Conservation (phyloP, 441 rosid species). For the Arabidopsis lyrata region DNA sequence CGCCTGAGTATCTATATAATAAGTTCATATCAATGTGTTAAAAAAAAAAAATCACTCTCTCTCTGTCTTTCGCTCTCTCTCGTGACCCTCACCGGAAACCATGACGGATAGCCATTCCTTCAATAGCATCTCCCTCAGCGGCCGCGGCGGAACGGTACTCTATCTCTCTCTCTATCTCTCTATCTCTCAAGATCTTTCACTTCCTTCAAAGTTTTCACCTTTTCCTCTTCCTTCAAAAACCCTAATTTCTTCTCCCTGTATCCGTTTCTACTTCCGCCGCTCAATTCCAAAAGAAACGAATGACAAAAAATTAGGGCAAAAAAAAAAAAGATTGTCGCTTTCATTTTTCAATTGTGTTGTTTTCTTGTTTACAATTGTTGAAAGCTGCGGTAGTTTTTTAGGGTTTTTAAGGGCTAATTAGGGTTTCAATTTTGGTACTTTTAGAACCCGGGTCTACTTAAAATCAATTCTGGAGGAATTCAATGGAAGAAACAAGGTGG, state of each 20-base stretch:
- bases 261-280: not conserved
- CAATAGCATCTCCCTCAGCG: constrained; percentile 86
- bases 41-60: not conserved
- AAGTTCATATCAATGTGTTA: not conserved
- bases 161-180: not conserved
- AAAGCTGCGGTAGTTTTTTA: not conserved
- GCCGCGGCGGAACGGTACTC: constrained; percentile 87
- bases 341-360: not conserved
- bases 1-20: not conserved
- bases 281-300: not conserved
- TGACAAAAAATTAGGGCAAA: not conserved
- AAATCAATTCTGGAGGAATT: constrained; percentile 75
- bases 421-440: constrained; percentile 21
- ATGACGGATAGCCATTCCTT: constrained; percentile 87
- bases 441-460: constrained; percentile 92
- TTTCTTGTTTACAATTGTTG: not conserved
- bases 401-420: constrained; percentile 13
- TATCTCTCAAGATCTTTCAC: not conserved
- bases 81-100: constrained; percentile 13
- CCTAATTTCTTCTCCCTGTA: constrained; percentile 24
- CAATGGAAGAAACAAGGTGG: constrained; percentile 98
- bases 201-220: not conserved
- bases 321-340: not conserved
- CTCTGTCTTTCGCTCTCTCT: not conserved
- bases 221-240: constrained; percentile 22